phyloP scores from a whole-genome alignment of 140 eudicot species.

The Senecio squalidus region DNA sequence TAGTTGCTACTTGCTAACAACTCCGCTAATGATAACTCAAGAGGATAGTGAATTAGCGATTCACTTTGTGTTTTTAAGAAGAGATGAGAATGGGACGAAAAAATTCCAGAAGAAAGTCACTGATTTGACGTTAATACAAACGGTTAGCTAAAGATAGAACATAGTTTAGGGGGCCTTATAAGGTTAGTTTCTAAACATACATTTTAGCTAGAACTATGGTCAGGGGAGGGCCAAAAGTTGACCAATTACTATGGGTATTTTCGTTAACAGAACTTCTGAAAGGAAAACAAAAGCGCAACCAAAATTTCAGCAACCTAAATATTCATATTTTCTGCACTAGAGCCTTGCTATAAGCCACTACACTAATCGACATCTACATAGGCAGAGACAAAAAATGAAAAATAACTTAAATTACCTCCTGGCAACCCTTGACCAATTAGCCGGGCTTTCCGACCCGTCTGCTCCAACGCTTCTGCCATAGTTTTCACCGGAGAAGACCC shows the following conservation, averaged over 20 bases:
- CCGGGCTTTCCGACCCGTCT: constrained; percentile 79
- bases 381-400: not conserved
- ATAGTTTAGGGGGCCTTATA: not conserved
- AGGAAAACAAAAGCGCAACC: not conserved
- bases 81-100: not conserved
- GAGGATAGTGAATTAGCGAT: not conserved
- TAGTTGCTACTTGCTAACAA: not conserved
- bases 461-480: constrained; percentile 86
- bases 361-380: not conserved
- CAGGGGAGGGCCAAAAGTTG: not conserved
- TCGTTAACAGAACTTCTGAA: not conserved
- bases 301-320: no score
- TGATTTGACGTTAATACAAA: no score
- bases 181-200: not conserved
- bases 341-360: not conserved
- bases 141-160: no score
- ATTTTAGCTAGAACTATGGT: not conserved
- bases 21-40: not conserved
- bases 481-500: constrained; percentile 79
- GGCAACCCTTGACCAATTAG: constrained; percentile 94
- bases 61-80: not conserved
- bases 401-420: constrained; percentile 59
- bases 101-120: no score
- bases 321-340: not conserved
- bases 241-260: not conserved